Conservation (phyloP, 1,139 yeast genomes). For the Geotrichum cucujoidarum region DNA sequence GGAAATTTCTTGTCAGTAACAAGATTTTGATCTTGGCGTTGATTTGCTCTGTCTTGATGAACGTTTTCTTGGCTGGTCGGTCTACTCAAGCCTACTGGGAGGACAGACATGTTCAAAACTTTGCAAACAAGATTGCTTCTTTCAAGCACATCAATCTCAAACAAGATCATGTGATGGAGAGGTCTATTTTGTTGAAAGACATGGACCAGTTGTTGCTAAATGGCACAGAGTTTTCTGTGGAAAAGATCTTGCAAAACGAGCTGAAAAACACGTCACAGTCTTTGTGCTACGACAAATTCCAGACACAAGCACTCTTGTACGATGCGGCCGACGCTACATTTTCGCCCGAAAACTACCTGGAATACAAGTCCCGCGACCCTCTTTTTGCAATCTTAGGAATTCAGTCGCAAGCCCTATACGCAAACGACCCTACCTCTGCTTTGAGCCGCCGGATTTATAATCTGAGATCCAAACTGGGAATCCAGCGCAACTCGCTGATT, state of each 20-base stretch:
- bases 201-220: conserved; percentile 46
- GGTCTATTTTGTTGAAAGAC: conserved; percentile 65
- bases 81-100: conserved; percentile 64
- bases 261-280: conserved; percentile 9
- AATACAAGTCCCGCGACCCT: background rate
- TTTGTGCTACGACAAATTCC: conserved; percentile 18
- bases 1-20: conserved; percentile 3
- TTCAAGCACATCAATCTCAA: conserved; percentile 33
- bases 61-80: conserved; percentile 50
- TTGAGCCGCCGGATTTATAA: conserved; percentile 41
- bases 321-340: background rate
- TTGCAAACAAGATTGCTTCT: conserved; percentile 41
- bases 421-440: conserved; percentile 8
- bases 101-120: conserved; percentile 50
- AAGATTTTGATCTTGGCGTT: conserved; percentile 36
- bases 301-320: conserved; percentile 12
- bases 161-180: conserved; percentile 40
- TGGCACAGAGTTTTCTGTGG: conserved; percentile 23
- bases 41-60: conserved; percentile 43
- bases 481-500: conserved; percentile 69
- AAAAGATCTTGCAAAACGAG: conserved; percentile 3
- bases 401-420: background rate
- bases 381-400: background rate
- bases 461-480: conserved; percentile 59
- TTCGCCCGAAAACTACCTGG: background rate